These are phyloP conservation scores for Fusarium sp. DNA, from an alignment of 2,329 filamentous ascomycete species.

Conservation along the genomic window DNA sequence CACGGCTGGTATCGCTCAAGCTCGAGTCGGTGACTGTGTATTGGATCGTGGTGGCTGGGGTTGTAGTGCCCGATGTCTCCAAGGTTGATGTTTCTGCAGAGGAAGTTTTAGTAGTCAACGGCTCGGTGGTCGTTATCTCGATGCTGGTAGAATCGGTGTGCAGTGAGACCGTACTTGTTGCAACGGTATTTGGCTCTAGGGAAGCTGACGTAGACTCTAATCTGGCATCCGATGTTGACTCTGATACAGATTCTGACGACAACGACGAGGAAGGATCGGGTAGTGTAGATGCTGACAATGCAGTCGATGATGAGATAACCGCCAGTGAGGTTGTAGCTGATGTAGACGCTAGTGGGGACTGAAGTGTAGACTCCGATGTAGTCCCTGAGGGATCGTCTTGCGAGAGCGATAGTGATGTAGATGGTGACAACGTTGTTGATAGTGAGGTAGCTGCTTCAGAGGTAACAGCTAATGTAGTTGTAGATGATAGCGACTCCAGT, in stretches of 20 bases:
- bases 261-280: accelerated
- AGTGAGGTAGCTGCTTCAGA: not conserved
- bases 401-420: accelerated
- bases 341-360: not conserved
- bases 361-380: accelerated
- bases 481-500: not conserved
- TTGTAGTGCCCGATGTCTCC: not conserved
- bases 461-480: not conserved
- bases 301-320: not conserved
- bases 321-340: not conserved
- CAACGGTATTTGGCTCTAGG: accelerated
- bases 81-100: not conserved
- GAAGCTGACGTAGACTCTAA: accelerated
- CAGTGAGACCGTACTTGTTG: accelerated
- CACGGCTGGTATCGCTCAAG: not conserved
- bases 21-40: accelerated
- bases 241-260: not conserved
- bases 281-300: not conserved
- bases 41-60: accelerated
- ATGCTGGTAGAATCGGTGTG: not conserved
- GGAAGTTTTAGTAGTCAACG: not conserved
- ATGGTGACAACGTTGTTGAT: not conserved
- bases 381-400: accelerated
- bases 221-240: not conserved
- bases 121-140: not conserved